A percentile compares a stretch with the other conserved stretches of the same genome.
Evolutionary conservation across 1,284 basidiomycete species (phyloP).

Genomic region (Tylopilus sp.): DNA sequence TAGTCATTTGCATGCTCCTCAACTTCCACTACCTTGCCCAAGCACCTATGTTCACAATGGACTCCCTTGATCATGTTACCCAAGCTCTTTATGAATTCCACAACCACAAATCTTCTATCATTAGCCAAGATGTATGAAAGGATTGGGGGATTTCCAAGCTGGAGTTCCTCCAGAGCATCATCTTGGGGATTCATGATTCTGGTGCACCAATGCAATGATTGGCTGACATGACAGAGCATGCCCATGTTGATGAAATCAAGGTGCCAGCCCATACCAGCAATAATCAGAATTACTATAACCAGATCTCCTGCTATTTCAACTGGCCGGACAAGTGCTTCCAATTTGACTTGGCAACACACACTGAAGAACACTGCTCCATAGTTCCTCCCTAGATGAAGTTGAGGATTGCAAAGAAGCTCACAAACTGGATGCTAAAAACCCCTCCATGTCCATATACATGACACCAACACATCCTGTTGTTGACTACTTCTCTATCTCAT

Average conservation of each 20-base stretch:
- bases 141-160: too few relatives aligned
- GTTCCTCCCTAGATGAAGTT: background rate
- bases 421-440: slow-evolving; percentile 7
- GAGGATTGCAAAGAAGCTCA: slow-evolving; percentile 9
- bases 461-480: background rate
- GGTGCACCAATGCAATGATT: slow-evolving; percentile 16
- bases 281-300: background rate
- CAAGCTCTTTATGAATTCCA: background rate
- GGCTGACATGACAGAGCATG: background rate
- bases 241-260: too few relatives aligned
- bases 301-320: slow-evolving; percentile 10
- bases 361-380: background rate
- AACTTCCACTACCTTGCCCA: slow-evolving; percentile 16
- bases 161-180: too few relatives aligned
- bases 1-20: background rate
- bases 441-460: background rate
- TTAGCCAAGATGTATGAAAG: too few relatives aligned
- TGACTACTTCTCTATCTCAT: slow-evolving; percentile 15
- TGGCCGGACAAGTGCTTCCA: slow-evolving; percentile 11
- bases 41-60: slow-evolving; percentile 7
- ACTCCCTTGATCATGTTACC: slow-evolving; percentile 1
- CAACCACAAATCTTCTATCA: too few relatives aligned
- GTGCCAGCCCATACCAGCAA: too few relatives aligned
- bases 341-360: slow-evolving; percentile 14
- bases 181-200: background rate